A percentile compares a stretch with the other conserved stretches of the same genome.
Conservation (phyloP, 257 asterid genomes). For the Fraxinus cuspidata region DNA sequence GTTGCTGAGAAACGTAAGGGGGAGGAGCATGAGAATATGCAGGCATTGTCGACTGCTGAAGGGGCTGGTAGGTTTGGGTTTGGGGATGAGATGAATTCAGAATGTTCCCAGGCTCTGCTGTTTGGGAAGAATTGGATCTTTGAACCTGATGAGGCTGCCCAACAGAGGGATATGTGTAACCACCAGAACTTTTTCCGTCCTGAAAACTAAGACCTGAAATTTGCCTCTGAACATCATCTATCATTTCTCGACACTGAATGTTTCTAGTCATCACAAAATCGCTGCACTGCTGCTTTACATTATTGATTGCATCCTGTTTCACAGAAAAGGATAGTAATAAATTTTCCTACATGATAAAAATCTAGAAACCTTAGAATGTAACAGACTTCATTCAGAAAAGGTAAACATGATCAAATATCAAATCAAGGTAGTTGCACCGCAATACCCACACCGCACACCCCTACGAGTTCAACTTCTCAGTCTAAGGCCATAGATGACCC, state of each 20-base stretch:
- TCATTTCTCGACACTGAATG: slow-evolving; percentile 94
- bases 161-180: slow-evolving; percentile 54
- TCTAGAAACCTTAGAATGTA: slow-evolving; percentile 18
- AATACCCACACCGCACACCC: too few species aligned
- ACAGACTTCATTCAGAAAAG: neutral
- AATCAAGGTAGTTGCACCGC: neutral
- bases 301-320: slow-evolving; percentile 83
- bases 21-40: slow-evolving; percentile 62
- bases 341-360: slow-evolving; percentile 9
- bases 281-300: slow-evolving; percentile 88
- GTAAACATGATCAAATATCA: slow-evolving; percentile 6
- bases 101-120: slow-evolving; percentile 38
- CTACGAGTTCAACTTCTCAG: too few species aligned
- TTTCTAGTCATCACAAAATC: slow-evolving; percentile 89
- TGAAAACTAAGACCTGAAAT: slow-evolving; percentile 84
- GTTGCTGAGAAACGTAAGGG: slow-evolving; percentile 48
- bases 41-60: slow-evolving; percentile 56
- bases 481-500: neutral
- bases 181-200: slow-evolving; percentile 50
- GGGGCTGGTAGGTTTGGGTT: slow-evolving; percentile 63
- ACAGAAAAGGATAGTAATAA: slow-evolving; percentile 14
- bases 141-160: slow-evolving; percentile 56
- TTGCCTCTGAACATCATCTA: slow-evolving; percentile 84
- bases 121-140: slow-evolving; percentile 64
- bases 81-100: slow-evolving; percentile 49